Base-by-base conservation (phyloP, 2,329 filamentous ascomycete species). In the Colletotrichum neosansevieriae region DNA sequence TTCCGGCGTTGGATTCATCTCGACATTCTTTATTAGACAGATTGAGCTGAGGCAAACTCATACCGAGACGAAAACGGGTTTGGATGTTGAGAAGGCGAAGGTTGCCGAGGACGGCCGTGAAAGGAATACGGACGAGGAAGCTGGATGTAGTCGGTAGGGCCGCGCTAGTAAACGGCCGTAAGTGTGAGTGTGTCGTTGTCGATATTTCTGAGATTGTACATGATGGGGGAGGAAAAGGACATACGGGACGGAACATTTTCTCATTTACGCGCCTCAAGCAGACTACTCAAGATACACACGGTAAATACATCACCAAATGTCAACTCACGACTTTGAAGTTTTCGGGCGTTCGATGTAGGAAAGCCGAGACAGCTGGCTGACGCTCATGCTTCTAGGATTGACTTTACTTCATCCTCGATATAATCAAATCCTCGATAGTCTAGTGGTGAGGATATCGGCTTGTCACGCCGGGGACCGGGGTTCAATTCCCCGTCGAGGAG, bases 21-120 rank as follows among this genome's bases (percentile, higher is more conserved):
- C 84, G n/a, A 83, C 83, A 49, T 76, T 84, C 32, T 81, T 85
- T 17, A 78, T 89, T 58, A 77, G 79, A 34, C 83, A 85, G 71
- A 80, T 80, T 51, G 81, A 80, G 71, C 78, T 90, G 61, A 87
- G 82, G 77, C 85, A 83, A 69, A 79, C 85, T 44, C 86, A 89
- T 67, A 79, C 81, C 24, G 86, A 88, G 76, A 83, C 87, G 73
- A 87, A 87, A 79, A 89, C 67, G 3, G 63, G 63, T 13, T 11
- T 70, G 53, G 59, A 59, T 32, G 67, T 53, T 9, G 67, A 51
- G 45, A 58, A 60, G 3, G 64, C 49, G n/a, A 64, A 49, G 42
- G 38, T 47, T 6, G 38, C 21, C 11, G 34, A 61, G 29, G 21
- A 9, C 15, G 19, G 24, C 36, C 50, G n/a, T 17, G 38, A 21